Evolutionary conservation across 208 protist genomes (phyloP).

Genomic region (Naegleria gruberi): DNA sequence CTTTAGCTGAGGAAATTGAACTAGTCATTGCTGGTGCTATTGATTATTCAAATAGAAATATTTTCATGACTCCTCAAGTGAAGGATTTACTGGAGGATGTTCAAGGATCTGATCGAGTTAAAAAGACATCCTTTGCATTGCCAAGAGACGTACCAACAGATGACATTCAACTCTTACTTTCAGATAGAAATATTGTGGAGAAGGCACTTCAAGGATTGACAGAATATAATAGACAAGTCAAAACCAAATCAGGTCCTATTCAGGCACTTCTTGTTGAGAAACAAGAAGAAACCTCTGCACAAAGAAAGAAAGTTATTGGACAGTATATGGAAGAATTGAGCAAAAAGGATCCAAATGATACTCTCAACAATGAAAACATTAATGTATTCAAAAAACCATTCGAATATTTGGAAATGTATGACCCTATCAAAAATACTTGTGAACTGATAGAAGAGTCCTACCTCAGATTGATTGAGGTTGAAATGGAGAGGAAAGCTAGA

Average conservation of each 20-base stretch:
- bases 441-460: not conserved
- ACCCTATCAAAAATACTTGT: not conserved
- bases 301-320: not conserved
- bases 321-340: not conserved
- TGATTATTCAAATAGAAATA: not conserved
- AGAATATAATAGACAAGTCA: not conserved
- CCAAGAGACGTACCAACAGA: not conserved
- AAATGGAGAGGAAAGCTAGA: not conserved
- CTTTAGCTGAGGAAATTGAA: not conserved
- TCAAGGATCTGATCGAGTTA: not conserved
- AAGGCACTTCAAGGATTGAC: not conserved
- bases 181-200: not conserved
- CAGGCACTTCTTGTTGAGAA: not conserved
- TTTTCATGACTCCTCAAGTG: not conserved
- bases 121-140: not conserved
- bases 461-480: not conserved
- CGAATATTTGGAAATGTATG: not conserved
- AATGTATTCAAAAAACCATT: not conserved
- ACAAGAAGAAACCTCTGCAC: not conserved
- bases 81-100: not conserved
- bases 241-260: not conserved
- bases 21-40: not conserved
- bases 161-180: not conserved
- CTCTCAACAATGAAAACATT: not conserved
- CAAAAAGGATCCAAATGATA: not conserved